phyloP scores from a whole-genome alignment of 2,329 filamentous ascomycete species.

The Xylaria sp. region DNA sequence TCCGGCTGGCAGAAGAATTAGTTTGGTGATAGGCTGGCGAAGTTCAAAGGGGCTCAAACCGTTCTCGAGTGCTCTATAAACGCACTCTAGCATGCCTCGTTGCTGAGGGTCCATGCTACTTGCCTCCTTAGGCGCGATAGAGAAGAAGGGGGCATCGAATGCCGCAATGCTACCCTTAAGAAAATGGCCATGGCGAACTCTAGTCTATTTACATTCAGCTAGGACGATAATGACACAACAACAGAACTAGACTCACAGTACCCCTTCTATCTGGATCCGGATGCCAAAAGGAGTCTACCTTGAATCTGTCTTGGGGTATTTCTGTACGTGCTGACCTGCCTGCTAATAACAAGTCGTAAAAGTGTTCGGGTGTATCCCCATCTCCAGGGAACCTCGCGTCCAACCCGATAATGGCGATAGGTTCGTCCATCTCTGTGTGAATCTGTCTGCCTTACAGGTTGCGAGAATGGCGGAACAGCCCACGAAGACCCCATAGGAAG shows the following conservation, averaged over 20 bases:
- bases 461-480: conserved; percentile 3
- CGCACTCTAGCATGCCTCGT: conserved; percentile 35
- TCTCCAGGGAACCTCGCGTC: conserved; percentile 46
- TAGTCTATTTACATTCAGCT: conserved; percentile 26
- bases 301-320: conserved; percentile 47
- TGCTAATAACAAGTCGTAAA: conserved; percentile 47
- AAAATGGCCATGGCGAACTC: conserved; percentile 39
- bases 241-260: conserved; percentile 37
- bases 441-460: background rate
- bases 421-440: conserved; percentile 37
- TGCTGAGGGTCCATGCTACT: conserved; percentile 38
- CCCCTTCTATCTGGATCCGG: conserved; percentile 46
- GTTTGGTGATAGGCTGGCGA: background rate
- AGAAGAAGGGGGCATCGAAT: conserved; percentile 42
- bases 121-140: conserved; percentile 38
- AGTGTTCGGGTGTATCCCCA: conserved; percentile 43
- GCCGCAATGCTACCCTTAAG: conserved; percentile 32
- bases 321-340: conserved; percentile 45
- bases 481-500: background rate
- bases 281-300: conserved; percentile 49
- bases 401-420: conserved; percentile 46
- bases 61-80: conserved; percentile 38
- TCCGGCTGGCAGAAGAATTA: conserved; percentile 31
- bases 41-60: conserved; percentile 15
- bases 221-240: background rate